These are phyloP conservation scores for Populus tomentosa DNA, from an alignment of 441 rosid genomes.

Conservation along the genomic window DNA sequence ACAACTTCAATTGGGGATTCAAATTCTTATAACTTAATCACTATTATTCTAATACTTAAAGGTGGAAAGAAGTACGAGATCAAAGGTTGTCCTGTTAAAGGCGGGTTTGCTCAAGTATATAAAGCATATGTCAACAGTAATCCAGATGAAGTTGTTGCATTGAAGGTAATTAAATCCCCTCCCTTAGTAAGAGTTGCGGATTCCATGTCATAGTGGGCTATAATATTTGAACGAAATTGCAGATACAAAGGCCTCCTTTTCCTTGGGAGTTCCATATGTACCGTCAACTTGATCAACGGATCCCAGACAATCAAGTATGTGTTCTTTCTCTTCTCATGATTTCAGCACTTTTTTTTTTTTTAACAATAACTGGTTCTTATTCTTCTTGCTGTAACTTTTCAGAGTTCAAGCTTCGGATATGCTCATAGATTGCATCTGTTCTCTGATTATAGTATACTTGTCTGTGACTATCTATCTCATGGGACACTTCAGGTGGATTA, in stretches of 20 bases:
- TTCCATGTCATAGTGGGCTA: neutral
- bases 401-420: conserved; percentile 84
- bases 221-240: conserved; percentile 22
- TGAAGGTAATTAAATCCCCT: conserved; percentile 51
- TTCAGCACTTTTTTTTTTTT: conserved; percentile 7
- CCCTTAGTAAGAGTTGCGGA: neutral
- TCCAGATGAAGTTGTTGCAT: conserved; percentile 78
- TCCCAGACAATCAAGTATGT: conserved; percentile 55
- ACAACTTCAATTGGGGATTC: neutral
- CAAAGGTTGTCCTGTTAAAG: conserved; percentile 92
- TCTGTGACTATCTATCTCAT: conserved; percentile 75
- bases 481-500: conserved; percentile 78
- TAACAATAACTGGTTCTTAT: neutral
- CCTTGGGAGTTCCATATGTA: conserved; percentile 98
- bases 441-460: conserved; percentile 79
- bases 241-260: conserved; percentile 91
- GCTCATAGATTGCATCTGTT: conserved; percentile 67
- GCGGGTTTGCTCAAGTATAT: conserved; percentile 89
- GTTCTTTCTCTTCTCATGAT: conserved; percentile 10
- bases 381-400: conserved; percentile 22
- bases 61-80: conserved; percentile 89
- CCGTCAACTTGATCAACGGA: conserved; percentile 80
- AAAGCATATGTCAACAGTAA: conserved; percentile 58
- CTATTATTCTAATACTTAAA: conserved; percentile 19
- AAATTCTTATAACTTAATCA: neutral